These are phyloP conservation scores for Alisma plantagoaquatica DNA, from an alignment of 106 monocot genomes.

Conservation along the genomic window DNA sequence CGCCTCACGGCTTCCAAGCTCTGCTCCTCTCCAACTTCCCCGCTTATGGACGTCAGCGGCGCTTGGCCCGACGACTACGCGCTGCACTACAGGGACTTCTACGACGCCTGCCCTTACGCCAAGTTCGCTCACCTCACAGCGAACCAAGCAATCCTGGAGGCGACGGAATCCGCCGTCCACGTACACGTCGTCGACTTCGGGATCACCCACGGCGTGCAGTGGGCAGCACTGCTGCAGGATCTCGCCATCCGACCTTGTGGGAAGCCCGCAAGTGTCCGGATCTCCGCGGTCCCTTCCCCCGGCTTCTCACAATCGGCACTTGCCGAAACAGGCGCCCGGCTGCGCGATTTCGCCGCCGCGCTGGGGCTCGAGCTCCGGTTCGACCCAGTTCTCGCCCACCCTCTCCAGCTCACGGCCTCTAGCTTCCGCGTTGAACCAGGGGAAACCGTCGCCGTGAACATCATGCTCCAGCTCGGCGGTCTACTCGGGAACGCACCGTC, in stretches of 20 bases:
- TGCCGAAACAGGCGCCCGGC: constrained; percentile 54
- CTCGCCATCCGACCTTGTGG: constrained; percentile 67
- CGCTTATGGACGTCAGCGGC: constrained; percentile 8
- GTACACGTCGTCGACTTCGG: constrained; percentile 97
- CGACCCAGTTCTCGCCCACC: constrained; percentile 51
- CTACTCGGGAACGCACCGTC: constrained; percentile 40
- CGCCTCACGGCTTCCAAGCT: constrained; percentile 22
- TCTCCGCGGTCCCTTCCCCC: constrained; percentile 72
- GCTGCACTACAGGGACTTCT: constrained; percentile 64
- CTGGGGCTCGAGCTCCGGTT: constrained; percentile 88
- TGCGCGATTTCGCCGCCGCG: constrained; percentile 57
- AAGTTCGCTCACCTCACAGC: constrained; percentile 97
- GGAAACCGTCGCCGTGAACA: constrained; percentile 78
- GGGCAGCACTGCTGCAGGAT: constrained; percentile 91
- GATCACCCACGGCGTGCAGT: constrained; percentile 77
- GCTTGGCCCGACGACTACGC: constrained; percentile 62
- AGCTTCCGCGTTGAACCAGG: constrained; percentile 49
- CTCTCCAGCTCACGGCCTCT: constrained; percentile 32
- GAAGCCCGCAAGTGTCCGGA: constrained; percentile 59
- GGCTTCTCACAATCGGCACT: constrained; percentile 29
- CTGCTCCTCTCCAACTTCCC: constrained; percentile 1
- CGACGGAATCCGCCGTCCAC: constrained; percentile 46
- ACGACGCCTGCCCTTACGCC: constrained; percentile 86
- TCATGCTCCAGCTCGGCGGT: constrained; percentile 80
- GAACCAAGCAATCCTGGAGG: constrained; percentile 95